Evolutionary conservation across 2,329 filamentous ascomycete genomes (phyloP).

Genomic region (Aspergillus hiratsukae): DNA sequence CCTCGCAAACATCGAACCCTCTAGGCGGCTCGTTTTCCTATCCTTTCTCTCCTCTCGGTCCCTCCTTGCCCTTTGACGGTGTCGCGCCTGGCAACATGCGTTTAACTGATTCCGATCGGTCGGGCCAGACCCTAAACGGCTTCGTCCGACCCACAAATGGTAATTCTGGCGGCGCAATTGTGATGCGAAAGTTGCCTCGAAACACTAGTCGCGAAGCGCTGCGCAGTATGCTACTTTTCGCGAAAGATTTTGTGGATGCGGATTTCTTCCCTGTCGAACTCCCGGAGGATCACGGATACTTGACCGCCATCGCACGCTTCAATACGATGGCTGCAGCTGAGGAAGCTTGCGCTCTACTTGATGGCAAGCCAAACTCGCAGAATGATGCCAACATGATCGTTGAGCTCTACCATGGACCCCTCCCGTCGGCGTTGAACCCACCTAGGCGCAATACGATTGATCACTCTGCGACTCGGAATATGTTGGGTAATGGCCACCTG

Average conservation of each 20-base stretch:
- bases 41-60: slow-evolving; percentile 36
- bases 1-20: slow-evolving; percentile 34
- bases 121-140: slow-evolving; percentile 33
- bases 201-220: slow-evolving; percentile 56
- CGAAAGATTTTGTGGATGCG: slow-evolving; percentile 57
- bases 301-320: slow-evolving; percentile 57
- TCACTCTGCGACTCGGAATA: slow-evolving; percentile 36
- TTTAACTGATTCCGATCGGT: slow-evolving; percentile 31
- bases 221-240: slow-evolving; percentile 61
- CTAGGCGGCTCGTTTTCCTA: slow-evolving; percentile 33
- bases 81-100: slow-evolving; percentile 29
- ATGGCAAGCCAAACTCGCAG: slow-evolving; percentile 59
- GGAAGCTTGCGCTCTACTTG: slow-evolving; percentile 55
- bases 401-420: slow-evolving; percentile 47
- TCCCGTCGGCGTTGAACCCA: slow-evolving; percentile 27
- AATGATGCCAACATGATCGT: slow-evolving; percentile 57
- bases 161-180: slow-evolving; percentile 40
- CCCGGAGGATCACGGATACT: slow-evolving; percentile 53
- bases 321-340: slow-evolving; percentile 53
- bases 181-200: slow-evolving; percentile 57
- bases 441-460: slow-evolving; percentile 52
- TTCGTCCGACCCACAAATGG: slow-evolving; percentile 26
- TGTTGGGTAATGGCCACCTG: slow-evolving; percentile 38
- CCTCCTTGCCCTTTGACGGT: slow-evolving; percentile 34
- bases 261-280: slow-evolving; percentile 54